Base-by-base conservation (phyloP, 352 stramenopile species). In the Phytopythium vexans region DNA sequence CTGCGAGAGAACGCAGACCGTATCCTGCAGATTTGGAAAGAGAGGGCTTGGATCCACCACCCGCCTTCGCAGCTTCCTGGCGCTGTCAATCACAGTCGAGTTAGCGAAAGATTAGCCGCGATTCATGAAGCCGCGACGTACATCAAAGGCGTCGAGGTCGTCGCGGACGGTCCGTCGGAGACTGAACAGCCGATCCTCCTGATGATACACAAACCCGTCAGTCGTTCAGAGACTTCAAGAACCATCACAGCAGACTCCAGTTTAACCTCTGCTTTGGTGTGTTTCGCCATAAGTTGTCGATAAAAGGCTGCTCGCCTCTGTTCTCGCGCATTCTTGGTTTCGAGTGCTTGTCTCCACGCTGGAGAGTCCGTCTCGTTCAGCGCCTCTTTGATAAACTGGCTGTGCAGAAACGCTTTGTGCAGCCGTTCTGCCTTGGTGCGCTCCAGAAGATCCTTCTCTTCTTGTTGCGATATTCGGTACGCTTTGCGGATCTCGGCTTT, bases 301-400 rank as follows among this genome's bases (percentile, higher is more conserved):
- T 86, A 80, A 43, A 90, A 92, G 1, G 41, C 54, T 40, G 68
- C 70, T 35, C 74, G 74, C 10, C 77, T 68, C 36, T 73, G 67
- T 46, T 93, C 83, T 4, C 81, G 70, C 31, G 74, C 66, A 52
- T 65, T 65, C 48, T 88, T 89, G 36, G 73, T 89, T 39, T 84
- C 45, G 8, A 88, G 46, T 11, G 79, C 82, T 6, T 72, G 44
- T 44, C 72, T 77, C 80, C 78, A 93, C 31, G 76, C 74, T 0
- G 77, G 74, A 12, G 76, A 88, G 4, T 91, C 72, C 3, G 78
- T 86, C 56, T 91, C 80, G 34, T 89, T 73, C 0, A 91, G 56
- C 8, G 73, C 74, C 45, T 80, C 77, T 47, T 89, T 88, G 56
- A 89, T 89, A 37, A 78, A 91, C 37, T 80, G 67, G 38, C 72